A percentile compares a stretch with the other conserved stretches of the same genome.
These are phyloP conservation scores for Colletotrichum navitas DNA, from an alignment of 2,329 filamentous ascomycete genomes.

Conservation along the genomic window DNA sequence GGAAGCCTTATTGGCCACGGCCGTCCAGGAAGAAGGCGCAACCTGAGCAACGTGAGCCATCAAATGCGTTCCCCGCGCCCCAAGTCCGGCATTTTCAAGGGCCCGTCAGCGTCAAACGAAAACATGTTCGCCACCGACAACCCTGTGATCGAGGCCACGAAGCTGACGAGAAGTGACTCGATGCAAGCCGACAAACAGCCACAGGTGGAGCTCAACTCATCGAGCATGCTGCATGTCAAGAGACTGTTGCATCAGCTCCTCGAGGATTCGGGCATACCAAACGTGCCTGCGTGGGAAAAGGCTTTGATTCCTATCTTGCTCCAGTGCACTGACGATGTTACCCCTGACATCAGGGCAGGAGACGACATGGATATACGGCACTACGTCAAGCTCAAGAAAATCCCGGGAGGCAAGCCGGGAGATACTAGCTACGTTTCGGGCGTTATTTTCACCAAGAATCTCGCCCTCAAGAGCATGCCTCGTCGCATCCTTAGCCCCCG, in stretches of 20 bases:
- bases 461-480: conserved; percentile 96
- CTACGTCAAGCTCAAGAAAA: conserved; percentile 97
- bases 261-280: conserved; percentile 79
- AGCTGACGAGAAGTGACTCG: conserved; percentile 82
- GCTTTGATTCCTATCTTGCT: conserved; percentile 91
- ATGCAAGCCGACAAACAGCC: conserved; percentile 81
- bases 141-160: conserved; percentile 58
- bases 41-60: conserved; percentile 85
- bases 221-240: conserved; percentile 89
- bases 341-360: conserved; percentile 88
- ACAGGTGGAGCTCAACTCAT: conserved; percentile 86
- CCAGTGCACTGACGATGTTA: conserved; percentile 92
- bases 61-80: conserved; percentile 81
- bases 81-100: conserved; percentile 68
- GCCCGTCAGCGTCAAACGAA: conserved; percentile 66
- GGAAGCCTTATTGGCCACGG: conserved; percentile 70
- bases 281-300: conserved; percentile 85
- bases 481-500: conserved; percentile 85
- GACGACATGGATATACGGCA: conserved; percentile 98
- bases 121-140: conserved; percentile 62
- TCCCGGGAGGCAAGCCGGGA: conserved; percentile 87
- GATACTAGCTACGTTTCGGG: conserved; percentile 98
- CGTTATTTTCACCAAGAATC: conserved; percentile 96
- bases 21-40: conserved; percentile 78
- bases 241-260: conserved; percentile 87